Evolutionary conservation across 2,329 filamentous ascomycete genomes (phyloP), one percentile per base, ranked within the genome.

Genomic region (Botrytis elliptica): DNA sequence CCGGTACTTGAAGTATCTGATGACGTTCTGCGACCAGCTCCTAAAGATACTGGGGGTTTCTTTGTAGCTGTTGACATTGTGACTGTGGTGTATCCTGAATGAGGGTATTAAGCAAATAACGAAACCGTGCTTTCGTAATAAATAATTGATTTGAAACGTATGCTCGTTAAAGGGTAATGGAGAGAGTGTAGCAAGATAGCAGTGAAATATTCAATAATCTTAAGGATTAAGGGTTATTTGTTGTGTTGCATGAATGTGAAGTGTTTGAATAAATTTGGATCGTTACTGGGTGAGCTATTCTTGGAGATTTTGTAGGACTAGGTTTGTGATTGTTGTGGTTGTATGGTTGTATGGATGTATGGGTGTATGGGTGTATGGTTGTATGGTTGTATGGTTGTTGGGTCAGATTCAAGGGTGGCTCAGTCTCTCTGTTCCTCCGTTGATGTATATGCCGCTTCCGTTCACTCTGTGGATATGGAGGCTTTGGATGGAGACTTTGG

Each of bases 51-150:
- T 40, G 79, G 78, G 74, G 83, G 81, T 78, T 84, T 85, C 78
- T 83, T 84, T 75, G 83, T 81, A 66, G 80, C 81, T 76, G 83
- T 80, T 79, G 84, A 85, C 84, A 85, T 84, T 38, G 63, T 77
- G 73, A 74, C 60, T 65, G 33, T 20, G 63, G 29, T 18, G 40
- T 25, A 68, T 52, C 25, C 20, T 33, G 73, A 57, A 70, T 38
- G 36, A 60, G 20, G 44, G 22, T 72, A 66, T 63, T 33, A 38
- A 40, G 36, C 18, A 52, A 33, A 67, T 22, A 29, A 22, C 14
- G 36, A 60, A 69, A 71, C 6, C 0, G 36, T 42, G n/a, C 36
- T 40, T 55, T 64, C 36, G 70, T 42, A 29, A 62, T 25, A 62
- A 71, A 73, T 62, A 57, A 63, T 64, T 46, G 55, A 70, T 36